Conservation (phyloP, 2,329 filamentous ascomycete species). For the Dactylonectria estremocensis region DNA sequence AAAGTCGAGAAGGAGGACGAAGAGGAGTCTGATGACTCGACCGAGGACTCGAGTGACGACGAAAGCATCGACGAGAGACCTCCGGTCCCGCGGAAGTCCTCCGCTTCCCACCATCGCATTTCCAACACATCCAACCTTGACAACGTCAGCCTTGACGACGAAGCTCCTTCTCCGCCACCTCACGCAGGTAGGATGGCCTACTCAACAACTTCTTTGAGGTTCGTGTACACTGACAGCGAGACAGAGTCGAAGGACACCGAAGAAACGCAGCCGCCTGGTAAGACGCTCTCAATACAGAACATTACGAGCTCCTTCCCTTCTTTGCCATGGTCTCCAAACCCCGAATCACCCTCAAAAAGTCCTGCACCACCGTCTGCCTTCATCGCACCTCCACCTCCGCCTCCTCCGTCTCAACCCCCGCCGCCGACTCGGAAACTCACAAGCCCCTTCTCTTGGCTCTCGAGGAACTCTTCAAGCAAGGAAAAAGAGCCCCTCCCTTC, state of each 20-base stretch:
- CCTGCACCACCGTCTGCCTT: constrained; percentile 53
- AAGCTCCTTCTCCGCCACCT: constrained; percentile 47
- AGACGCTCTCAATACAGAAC: constrained; percentile 76
- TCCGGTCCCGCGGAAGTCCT: constrained; percentile 52
- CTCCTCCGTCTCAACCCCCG: constrained; percentile 47
- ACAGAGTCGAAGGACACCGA: constrained; percentile 52
- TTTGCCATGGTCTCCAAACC: constrained; percentile 78
- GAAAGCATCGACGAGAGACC: constrained; percentile 36
- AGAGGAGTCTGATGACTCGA: constrained; percentile 30
- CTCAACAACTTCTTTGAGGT: not conserved
- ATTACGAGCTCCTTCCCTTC: constrained; percentile 81
- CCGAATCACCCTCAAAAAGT: constrained; percentile 65
- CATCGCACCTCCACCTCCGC: constrained; percentile 51
- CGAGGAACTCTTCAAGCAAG: constrained; percentile 73
- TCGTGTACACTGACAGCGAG: constrained; percentile 37
- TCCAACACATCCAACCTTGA: constrained; percentile 66
- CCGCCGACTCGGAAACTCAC: constrained; percentile 80
- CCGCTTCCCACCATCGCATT: constrained; percentile 61
- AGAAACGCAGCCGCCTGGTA: constrained; percentile 61
- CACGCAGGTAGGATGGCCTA: constrained; percentile 51
- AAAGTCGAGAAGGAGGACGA: constrained; percentile 33
- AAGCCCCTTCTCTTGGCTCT: constrained; percentile 90
- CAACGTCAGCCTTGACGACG: constrained; percentile 78
- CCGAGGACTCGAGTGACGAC: constrained; percentile 34
- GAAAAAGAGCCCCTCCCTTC: constrained; percentile 69